A percentile compares a stretch with the other conserved stretches of the same genome.
Conservation (phyloP, 2,329 filamentous ascomycete species). For the Talaromyces sp. region DNA sequence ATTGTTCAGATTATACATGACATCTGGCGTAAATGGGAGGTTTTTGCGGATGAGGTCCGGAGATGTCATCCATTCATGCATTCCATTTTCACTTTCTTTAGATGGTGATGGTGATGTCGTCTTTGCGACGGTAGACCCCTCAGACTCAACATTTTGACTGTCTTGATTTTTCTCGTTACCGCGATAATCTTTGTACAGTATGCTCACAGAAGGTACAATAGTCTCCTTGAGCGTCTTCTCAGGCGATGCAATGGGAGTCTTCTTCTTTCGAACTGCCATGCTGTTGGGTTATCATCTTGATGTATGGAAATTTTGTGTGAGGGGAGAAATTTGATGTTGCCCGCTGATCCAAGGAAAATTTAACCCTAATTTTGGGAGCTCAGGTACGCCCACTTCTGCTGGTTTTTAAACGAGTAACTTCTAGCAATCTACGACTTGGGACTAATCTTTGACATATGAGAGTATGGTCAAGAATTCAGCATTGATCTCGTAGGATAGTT, state of each 20-base stretch:
- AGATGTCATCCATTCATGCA: constrained; percentile 30
- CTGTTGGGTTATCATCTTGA: not conserved
- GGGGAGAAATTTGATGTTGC: not conserved
- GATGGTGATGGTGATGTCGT: not conserved
- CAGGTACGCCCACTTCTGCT: not conserved
- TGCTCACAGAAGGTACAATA: constrained; percentile 23
- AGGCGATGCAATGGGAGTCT: constrained; percentile 24
- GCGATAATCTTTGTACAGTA: not conserved
- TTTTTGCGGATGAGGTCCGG: constrained; percentile 27
- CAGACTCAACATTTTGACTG: not conserved
- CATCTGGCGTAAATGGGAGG: constrained; percentile 27
- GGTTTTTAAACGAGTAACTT: too few relatives aligned
- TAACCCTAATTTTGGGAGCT: not conserved
- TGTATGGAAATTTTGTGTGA: not conserved
- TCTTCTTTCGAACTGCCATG: constrained; percentile 14
- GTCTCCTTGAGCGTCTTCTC: constrained; percentile 30
- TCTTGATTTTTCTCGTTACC: not conserved
- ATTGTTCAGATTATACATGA: constrained; percentile 51
- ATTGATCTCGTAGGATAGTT: too few relatives aligned
- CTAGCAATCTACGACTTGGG: too few relatives aligned
- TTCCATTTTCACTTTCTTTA: not conserved
- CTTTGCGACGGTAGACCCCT: not conserved
- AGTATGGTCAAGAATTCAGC: too few relatives aligned
- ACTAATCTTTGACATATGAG: too few relatives aligned
- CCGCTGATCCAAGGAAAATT: not conserved